Percentiles rank a stretch among this genome's conserved stretches.
These are phyloP conservation scores for Stephanodiscus minutulus DNA, from an alignment of 108 stramenopile species.

Conservation along the genomic window DNA sequence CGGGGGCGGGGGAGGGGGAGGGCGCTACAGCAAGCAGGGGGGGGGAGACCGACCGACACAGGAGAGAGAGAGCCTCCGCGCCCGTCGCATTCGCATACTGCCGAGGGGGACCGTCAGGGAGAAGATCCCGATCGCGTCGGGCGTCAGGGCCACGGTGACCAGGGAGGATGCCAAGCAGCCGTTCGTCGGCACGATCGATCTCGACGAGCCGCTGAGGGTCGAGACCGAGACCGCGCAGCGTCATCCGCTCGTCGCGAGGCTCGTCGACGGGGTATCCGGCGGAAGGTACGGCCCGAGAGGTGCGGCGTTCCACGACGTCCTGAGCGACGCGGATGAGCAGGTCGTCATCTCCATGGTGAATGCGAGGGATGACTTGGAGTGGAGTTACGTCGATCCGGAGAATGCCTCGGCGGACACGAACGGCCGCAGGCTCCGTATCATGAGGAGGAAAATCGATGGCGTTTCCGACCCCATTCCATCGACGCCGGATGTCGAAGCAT, in stretches of 20 bases:
- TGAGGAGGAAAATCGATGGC: constrained; percentile 18
- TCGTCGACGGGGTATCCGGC: constrained; percentile 52
- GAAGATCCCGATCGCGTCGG: constrained; percentile 56
- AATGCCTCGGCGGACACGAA: constrained; percentile 30
- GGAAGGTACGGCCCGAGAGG: constrained; percentile 55
- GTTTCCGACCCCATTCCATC: background rate
- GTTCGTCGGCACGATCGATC: constrained; percentile 61
- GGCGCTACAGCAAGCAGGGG: constrained; percentile 21
- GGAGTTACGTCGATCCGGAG: constrained; percentile 32
- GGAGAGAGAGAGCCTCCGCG: constrained; percentile 75
- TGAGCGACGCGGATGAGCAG: constrained; percentile 60
- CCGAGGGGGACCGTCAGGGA: constrained; percentile 55
- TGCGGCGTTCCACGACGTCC: constrained; percentile 59
- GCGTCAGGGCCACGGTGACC: constrained; percentile 55
- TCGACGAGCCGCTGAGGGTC: constrained; percentile 45
- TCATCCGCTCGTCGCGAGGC: constrained; percentile 65
- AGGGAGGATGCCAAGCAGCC: constrained; percentile 63
- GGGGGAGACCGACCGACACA: constrained; percentile 3
- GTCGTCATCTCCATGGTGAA: constrained; percentile 61
- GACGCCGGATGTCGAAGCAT: background rate
- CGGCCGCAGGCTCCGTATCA: constrained; percentile 57
- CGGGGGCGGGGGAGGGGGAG: constrained; percentile 31
- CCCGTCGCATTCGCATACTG: constrained; percentile 64
- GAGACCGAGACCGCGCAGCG: constrained; percentile 47
- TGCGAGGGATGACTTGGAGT: constrained; percentile 43